A percentile compares a stretch with the other conserved stretches of the same genome.
phyloP scores from a whole-genome alignment of 225 moss, liverwort and hornwort species.

The Pseudoscleropodium purum region DNA sequence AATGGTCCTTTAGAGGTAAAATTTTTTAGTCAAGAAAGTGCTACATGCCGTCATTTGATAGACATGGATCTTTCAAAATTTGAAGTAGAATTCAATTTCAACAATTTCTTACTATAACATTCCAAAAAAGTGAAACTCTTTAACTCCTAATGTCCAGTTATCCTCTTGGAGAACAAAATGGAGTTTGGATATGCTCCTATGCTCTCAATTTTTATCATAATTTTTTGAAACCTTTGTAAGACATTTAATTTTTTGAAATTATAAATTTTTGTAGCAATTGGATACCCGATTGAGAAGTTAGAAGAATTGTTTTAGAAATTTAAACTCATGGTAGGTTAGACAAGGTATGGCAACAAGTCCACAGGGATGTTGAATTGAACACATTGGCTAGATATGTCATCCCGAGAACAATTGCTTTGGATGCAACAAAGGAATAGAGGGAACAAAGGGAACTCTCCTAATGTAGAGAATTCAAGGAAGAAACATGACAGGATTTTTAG shows the following conservation, averaged over 20 bases:
- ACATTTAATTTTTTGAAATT: too few relatives aligned
- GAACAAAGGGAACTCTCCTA: too few relatives aligned
- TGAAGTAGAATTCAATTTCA: not conserved
- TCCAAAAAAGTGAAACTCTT: not conserved
- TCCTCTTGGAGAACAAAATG: not conserved
- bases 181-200: not conserved
- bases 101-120: not conserved
- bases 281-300: not conserved
- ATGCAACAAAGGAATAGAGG: not conserved
- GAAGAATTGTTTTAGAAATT: not conserved
- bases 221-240: not conserved
- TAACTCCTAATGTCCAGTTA: fast-evolving
- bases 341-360: fast-evolving
- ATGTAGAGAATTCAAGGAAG: not conserved
- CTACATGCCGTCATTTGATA: not conserved
- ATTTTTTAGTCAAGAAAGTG: too few relatives aligned
- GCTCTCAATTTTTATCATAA: not conserved
- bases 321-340: fast-evolving
- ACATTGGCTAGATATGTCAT: not conserved
- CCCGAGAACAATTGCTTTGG: not conserved
- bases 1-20: too few relatives aligned
- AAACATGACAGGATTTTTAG: fast-evolving
- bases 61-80: not conserved
- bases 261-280: not conserved
- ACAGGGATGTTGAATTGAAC: not conserved